These are phyloP conservation scores for Trypanosoma mega DNA, from an alignment of 208 protist species.

Conservation along the genomic window DNA sequence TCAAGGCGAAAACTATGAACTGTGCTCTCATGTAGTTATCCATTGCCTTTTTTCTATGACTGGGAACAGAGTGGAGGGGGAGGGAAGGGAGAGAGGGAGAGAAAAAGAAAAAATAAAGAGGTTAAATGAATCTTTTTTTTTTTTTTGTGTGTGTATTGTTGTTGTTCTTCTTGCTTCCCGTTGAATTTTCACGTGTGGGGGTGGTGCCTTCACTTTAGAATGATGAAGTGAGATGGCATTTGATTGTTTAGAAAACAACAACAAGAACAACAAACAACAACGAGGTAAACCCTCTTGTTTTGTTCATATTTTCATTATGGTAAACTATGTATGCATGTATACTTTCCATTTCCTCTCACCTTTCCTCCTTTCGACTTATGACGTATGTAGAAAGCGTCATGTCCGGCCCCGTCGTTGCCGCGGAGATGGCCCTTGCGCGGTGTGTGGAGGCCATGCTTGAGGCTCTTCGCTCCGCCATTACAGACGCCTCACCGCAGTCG, in stretches of 20 bases:
- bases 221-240: no score
- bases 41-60: no score
- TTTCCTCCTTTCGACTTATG: not conserved
- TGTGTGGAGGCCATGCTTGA: slow-evolving; percentile 62
- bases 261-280: no score
- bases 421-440: slow-evolving; percentile 54
- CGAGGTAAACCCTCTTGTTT: no score
- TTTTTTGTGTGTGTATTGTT: slow-evolving; percentile 8
- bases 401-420: slow-evolving; percentile 60
- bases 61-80: no score
- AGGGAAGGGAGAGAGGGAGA: no score
- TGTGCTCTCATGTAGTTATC: slow-evolving; percentile 63
- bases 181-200: no score
- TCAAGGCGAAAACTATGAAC: slow-evolving; percentile 55
- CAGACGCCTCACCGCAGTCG: slow-evolving; percentile 75
- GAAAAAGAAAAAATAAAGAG: slow-evolving; percentile 2
- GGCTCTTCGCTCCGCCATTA: slow-evolving; percentile 35
- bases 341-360: not conserved
- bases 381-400: slow-evolving; percentile 27
- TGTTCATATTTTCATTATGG: not conserved
- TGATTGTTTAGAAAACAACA: no score
- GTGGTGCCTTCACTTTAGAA: no score
- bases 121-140: not conserved
- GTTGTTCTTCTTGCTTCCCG: slow-evolving; percentile 21
- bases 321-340: not conserved